Evolutionary conservation across 805 yeast genomes (phyloP), one percentile per base, ranked within the genome.

Genomic region (Candida namnaoensis): DNA sequence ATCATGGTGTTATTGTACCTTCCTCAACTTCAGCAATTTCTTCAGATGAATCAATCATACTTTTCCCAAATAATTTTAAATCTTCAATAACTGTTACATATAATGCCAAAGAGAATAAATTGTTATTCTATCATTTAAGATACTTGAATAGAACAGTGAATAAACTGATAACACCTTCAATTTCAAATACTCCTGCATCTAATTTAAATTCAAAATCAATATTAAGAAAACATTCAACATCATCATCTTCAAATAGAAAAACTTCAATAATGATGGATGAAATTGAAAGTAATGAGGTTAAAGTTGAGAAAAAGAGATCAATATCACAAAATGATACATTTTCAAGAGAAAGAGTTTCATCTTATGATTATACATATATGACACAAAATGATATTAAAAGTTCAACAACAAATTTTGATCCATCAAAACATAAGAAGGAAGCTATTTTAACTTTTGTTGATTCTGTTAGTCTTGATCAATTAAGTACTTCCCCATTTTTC

Each of bases 1-100:
- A 86, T 5, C 69, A 85, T 43, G 88, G 95, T 3, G 64, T 77
- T 5, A 73, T 88, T 5, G 77, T 79, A 1, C 78, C 91, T 0
- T 77, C 88, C 0, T 78, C 88, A 2, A 79, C 83, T 0, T 74
- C 87, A 0, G 73, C 78, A 3, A 74, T 85, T 27, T 69, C 84
- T 0, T 58, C 74, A 2, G 62, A 66, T 38, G 93, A 84, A 52
- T 71, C 69, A 40, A 55, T 84, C 28, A 53, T 81, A 25, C 60
- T 66, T 34, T 81, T 80, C 51, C 88, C 88, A 0, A 43, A 48
- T 5, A 42, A 54, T 4, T 58, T 71, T 12, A 45, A 58, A 0
- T 61, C 65, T 11, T 60, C 71, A 0, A 60, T 82, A 13, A 73
- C 84, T 38, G 78, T 78, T 4, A 80, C 90, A 0, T 74, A 60